Evolutionary conservation across 179 eudicot species (phyloP).

Genomic region (Actinidia polygama): DNA sequence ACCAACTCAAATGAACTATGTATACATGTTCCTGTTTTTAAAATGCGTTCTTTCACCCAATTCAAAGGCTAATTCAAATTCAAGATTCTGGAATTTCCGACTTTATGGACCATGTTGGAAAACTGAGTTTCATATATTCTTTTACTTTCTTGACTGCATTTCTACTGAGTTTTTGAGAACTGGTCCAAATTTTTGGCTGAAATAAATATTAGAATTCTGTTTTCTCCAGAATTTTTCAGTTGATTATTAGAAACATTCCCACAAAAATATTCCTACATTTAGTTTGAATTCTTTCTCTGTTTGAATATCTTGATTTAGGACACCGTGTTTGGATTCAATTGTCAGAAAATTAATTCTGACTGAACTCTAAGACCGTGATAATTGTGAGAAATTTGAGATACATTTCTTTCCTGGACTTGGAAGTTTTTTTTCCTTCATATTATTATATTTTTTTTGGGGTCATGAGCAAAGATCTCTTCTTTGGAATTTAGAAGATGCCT

Average conservation of each 20-base stretch:
- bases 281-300: background rate
- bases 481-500: slow-evolving; percentile 11
- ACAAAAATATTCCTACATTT: background rate
- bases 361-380: background rate
- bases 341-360: background rate
- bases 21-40: background rate
- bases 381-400: background rate
- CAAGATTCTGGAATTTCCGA: background rate
- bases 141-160: background rate
- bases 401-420: background rate
- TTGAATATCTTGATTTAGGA: background rate
- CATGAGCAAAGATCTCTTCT: background rate
- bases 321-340: background rate
- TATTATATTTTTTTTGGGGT: background rate
- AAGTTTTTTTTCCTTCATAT: no score
- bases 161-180: background rate
- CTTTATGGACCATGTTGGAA: background rate
- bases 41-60: no score
- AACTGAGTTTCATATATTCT: background rate
- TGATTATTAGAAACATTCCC: background rate
- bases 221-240: background rate
- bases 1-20: no score
- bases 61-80: no score
- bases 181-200: slow-evolving; percentile 2
- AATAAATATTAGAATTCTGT: background rate